A percentile compares a stretch with the other conserved stretches of the same genome.
These are phyloP conservation scores for Musa itinerans DNA, from an alignment of 176 grass and related monocot species.

Conservation along the genomic window DNA sequence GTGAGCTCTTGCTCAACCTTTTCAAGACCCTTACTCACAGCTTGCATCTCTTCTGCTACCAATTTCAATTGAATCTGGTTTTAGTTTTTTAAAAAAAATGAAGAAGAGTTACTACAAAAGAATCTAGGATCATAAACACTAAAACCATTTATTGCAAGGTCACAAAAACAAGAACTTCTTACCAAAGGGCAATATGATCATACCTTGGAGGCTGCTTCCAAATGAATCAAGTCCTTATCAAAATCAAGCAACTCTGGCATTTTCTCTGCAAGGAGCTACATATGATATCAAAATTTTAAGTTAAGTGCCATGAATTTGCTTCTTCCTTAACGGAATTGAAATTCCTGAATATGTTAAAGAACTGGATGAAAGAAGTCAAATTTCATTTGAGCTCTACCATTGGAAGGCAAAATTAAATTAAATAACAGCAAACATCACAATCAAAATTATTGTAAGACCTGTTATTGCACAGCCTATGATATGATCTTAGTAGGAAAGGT, in stretches of 20 bases:
- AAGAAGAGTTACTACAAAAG: slow-evolving; percentile 3
- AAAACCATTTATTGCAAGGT: not conserved
- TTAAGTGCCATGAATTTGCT: not conserved
- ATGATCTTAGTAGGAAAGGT: too few relatives aligned
- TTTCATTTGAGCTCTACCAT: not conserved
- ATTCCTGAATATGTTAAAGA: not conserved
- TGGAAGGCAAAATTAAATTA: not conserved
- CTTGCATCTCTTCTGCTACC: slow-evolving; percentile 95
- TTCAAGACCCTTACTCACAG: slow-evolving; percentile 95
- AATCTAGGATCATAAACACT: not conserved
- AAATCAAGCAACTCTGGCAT: slow-evolving; percentile 97
- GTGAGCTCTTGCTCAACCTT: slow-evolving; percentile 93
- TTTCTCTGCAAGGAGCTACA: slow-evolving; percentile 86
- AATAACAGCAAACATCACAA: too few relatives aligned
- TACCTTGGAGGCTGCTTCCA: slow-evolving; percentile 99
- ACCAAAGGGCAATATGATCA: not conserved
- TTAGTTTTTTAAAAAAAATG: slow-evolving; percentile 23
- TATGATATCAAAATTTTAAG: not conserved
- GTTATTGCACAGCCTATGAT: too few relatives aligned
- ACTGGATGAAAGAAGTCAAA: not conserved
- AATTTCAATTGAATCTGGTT: slow-evolving; percentile 91
- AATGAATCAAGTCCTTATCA: slow-evolving; percentile 89
- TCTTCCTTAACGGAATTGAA: not conserved
- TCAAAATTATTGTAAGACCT: too few relatives aligned
- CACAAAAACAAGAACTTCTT: not conserved